These are phyloP conservation scores for Apiospora sp. DNA, from an alignment of 2,329 filamentous ascomycete genomes.

Conservation along the genomic window DNA sequence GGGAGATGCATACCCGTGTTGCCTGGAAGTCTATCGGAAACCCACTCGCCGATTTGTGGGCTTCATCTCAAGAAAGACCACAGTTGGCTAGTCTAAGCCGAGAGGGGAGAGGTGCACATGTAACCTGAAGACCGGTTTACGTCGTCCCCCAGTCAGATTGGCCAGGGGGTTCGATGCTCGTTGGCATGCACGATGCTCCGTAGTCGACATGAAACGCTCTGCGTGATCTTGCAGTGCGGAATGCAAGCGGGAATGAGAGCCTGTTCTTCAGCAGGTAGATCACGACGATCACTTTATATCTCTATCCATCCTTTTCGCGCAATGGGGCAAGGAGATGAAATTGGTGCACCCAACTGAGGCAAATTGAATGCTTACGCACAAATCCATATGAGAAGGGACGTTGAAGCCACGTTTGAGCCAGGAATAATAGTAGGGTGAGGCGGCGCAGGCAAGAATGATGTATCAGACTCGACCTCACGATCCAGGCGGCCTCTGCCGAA, in stretches of 20 bases:
- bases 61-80: conserved; percentile 12
- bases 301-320: neutral
- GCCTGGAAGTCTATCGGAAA: neutral
- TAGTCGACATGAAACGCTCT: conserved; percentile 12
- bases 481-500: neutral
- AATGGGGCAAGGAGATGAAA: neutral
- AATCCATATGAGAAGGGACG: neutral
- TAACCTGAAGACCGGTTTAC: neutral
- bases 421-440: neutral
- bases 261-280: conserved; percentile 16
- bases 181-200: conserved; percentile 1
- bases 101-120: conserved; percentile 4
- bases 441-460: neutral
- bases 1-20: conserved; percentile 2
- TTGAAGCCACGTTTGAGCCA: conserved; percentile 4
- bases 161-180: neutral
- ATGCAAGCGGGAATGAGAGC: conserved; percentile 1
- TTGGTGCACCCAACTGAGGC: neutral
- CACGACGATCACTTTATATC: conserved; percentile 3
- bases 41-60: conserved; percentile 12
- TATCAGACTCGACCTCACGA: neutral
- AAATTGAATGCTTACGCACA: no score
- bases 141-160: neutral
- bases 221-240: conserved; percentile 13
- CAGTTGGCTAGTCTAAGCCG: conserved; percentile 1